Conservation (phyloP, 2,329 filamentous ascomycete species). For the Madurella mycetomatis region DNA sequence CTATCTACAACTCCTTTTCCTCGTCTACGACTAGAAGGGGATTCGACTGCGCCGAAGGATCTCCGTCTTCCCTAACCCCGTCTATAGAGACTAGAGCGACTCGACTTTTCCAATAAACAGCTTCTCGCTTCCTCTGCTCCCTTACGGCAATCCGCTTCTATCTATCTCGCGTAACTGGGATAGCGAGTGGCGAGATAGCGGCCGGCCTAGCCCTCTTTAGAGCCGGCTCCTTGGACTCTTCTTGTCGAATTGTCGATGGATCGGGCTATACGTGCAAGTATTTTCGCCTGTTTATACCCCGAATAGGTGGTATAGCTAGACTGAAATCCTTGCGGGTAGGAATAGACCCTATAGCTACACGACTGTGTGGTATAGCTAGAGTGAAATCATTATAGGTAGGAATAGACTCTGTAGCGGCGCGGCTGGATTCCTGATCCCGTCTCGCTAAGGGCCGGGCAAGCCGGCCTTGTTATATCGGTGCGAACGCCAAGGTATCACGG, state of each 20-base stretch:
- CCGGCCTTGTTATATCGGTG: conserved; percentile 3
- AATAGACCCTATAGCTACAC: background rate
- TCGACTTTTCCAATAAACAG: conserved; percentile 4
- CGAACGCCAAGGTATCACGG: background rate
- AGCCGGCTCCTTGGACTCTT: conserved; percentile 2
- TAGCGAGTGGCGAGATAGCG: conserved; percentile 1
- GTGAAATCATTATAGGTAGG: background rate
- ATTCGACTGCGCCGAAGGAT: conserved; percentile 3
- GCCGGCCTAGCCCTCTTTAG: conserved; percentile 6
- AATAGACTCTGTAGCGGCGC: background rate
- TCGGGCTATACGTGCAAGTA: conserved; percentile 1
- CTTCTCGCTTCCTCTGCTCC: conserved; percentile 10
- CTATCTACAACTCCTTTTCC: conserved; percentile 3
- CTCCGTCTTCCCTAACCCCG: conserved; percentile 4
- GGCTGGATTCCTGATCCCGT: conserved; percentile 7
- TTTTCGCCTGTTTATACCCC: conserved; percentile 10
- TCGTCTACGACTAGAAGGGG: conserved; percentile 5
- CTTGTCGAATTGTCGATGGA: conserved; percentile 9
- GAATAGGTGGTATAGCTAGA: conserved; percentile 13
- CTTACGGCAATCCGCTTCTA: conserved; percentile 5
- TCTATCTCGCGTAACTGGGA: conserved; percentile 9
- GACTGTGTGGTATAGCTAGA: conserved; percentile 1
- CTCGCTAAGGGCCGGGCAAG: conserved; percentile 1
- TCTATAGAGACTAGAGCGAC: conserved; percentile 1
- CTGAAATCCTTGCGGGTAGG: conserved; percentile 1